These are phyloP conservation scores for Sclerotinia minor DNA, from an alignment of 2,329 filamentous ascomycete species.

Conservation along the genomic window DNA sequence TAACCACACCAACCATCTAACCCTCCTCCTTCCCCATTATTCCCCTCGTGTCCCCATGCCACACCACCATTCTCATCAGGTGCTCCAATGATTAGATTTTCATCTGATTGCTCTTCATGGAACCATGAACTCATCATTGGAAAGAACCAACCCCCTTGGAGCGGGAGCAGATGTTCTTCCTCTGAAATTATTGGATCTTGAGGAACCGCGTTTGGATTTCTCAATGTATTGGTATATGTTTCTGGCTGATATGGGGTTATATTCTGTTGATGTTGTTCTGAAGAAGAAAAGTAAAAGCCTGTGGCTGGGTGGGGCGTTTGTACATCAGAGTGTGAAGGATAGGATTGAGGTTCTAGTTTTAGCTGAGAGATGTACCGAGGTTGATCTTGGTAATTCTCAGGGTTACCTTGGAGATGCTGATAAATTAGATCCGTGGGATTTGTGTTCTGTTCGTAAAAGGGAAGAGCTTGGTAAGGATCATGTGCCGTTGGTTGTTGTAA, in stretches of 20 bases:
- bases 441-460: background rate
- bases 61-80: background rate
- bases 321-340: background rate
- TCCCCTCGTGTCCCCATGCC: background rate
- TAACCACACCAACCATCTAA: background rate
- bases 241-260: background rate
- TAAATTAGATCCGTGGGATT: background rate
- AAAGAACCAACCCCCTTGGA: conserved; percentile 5
- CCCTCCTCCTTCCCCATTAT: background rate
- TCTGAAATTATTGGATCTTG: background rate
- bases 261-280: background rate
- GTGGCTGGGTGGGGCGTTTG: background rate
- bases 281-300: conserved; percentile 3
- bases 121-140: conserved; percentile 11
- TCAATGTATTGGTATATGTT: conserved; percentile 2
- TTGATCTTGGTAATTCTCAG: background rate
- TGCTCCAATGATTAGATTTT: background rate
- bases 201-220: background rate
- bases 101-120: background rate
- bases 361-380: background rate
- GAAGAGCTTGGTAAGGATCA: background rate
- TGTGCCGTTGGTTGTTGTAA: conserved; percentile 6
- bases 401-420: background rate
- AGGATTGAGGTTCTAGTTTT: background rate
- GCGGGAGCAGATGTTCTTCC: background rate